phyloP scores from a whole-genome alignment of 331 rosid genomes.

The Dryas integrifolia region DNA sequence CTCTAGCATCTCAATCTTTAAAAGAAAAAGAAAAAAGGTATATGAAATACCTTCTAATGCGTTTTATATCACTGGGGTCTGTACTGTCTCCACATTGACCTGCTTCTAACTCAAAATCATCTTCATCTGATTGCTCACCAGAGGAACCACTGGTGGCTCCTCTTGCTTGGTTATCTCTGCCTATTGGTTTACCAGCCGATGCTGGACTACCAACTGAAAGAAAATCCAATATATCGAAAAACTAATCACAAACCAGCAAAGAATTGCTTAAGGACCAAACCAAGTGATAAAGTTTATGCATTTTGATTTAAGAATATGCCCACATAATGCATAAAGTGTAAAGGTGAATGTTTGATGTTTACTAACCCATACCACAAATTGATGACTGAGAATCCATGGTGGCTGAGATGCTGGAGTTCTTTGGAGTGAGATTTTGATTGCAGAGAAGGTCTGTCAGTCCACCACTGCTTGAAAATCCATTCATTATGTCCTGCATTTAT shows the following conservation, averaged over 20 bases:
- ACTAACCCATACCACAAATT: slow-evolving; percentile 38
- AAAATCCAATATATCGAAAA: neutral
- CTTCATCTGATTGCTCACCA: slow-evolving; percentile 70
- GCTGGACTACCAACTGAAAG: slow-evolving; percentile 70
- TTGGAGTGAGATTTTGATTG: slow-evolving; percentile 52
- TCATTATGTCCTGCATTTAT: slow-evolving; percentile 54
- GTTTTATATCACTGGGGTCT: slow-evolving; percentile 47
- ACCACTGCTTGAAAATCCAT: slow-evolving; percentile 43
- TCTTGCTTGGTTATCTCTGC: slow-evolving; percentile 45
- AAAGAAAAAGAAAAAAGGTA: neutral
- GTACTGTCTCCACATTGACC: slow-evolving; percentile 65
- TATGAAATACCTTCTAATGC: slow-evolving; percentile 59
- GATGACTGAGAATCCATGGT: slow-evolving; percentile 80
- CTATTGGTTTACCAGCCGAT: slow-evolving; percentile 54
- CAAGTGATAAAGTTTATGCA: neutral
- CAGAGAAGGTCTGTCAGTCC: slow-evolving; percentile 37
- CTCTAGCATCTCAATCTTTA: neutral
- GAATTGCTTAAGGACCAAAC: neutral
- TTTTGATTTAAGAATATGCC: neutral
- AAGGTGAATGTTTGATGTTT: neutral
- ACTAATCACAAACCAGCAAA: neutral
- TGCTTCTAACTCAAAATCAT: slow-evolving; percentile 55
- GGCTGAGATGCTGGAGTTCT: slow-evolving; percentile 51
- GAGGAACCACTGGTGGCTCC: slow-evolving; percentile 71
- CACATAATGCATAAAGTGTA: neutral